A percentile compares a stretch with the other conserved stretches of the same genome.
Evolutionary conservation across 202 grass and related monocot genomes (phyloP).

Genomic region (Cymbopogon flexuosus): DNA sequence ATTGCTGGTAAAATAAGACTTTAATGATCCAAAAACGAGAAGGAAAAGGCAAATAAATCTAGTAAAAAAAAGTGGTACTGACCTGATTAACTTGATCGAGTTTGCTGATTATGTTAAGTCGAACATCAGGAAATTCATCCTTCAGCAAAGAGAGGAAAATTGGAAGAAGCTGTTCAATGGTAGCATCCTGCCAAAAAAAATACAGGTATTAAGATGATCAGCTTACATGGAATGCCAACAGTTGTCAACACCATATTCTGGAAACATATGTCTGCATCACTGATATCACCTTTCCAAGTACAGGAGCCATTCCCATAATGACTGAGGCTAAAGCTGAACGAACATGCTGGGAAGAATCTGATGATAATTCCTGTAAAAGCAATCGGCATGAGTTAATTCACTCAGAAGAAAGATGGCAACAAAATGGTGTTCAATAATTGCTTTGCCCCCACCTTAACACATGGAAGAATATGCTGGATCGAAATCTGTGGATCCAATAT

Average conservation of each 20-base stretch:
- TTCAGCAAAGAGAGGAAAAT: constrained; percentile 82
- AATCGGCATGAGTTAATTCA: not conserved
- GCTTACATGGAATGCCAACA: not conserved
- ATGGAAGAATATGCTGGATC: constrained; percentile 76
- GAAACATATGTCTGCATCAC: not conserved
- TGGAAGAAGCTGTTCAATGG: constrained; percentile 78
- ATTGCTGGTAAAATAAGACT: not conserved
- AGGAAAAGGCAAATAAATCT: not conserved
- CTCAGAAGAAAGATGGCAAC: not conserved
- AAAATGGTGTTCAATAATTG: not conserved
- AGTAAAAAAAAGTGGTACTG: not conserved
- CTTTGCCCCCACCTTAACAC: constrained; percentile 49
- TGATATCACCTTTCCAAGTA: constrained; percentile 57
- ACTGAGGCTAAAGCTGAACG: constrained; percentile 81
- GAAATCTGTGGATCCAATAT: constrained; percentile 57
- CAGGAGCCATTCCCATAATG: constrained; percentile 89
- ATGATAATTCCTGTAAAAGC: constrained; percentile 50
- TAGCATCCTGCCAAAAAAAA: constrained; percentile 50
- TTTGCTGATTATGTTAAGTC: constrained; percentile 85
- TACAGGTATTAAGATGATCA: not conserved
- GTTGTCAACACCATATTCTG: not conserved
- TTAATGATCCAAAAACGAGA: not conserved
- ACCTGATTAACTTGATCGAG: constrained; percentile 88
- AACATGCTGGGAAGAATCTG: constrained; percentile 87
- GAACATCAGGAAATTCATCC: constrained; percentile 84